Conservation (phyloP, 345 rosid genomes). For the rapeseed (Brassica napus) region Da-Ae NC_063446.1:24566501-24567000, state of each 20-base stretch:
- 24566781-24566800: too few species aligned
- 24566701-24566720: too few species aligned
- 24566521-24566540: not conserved
- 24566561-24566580: not conserved
- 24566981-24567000: slow-evolving; percentile 13
- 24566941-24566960: slow-evolving; percentile 38
- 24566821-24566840: too few species aligned
- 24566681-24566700: too few species aligned
- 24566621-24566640: not conserved
- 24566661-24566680: too few species aligned
- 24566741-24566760: not conserved
- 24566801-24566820: not conserved
- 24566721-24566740: too few species aligned
- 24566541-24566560: not conserved
- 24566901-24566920: slow-evolving; percentile 47
- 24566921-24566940: slow-evolving; percentile 36
- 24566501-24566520: not conserved
- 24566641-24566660: too few species aligned
- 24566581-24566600: not conserved
- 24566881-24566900: slow-evolving; percentile 45
- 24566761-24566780: not conserved
- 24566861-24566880: slow-evolving; percentile 53
- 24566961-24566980: slow-evolving; percentile 30
- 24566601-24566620: not conserved
- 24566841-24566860: slow-evolving; percentile 24